These are phyloP conservation scores for Ashbya aceris DNA, from an alignment of 1,139 yeast genomes.

Conservation along the genomic window DNA sequence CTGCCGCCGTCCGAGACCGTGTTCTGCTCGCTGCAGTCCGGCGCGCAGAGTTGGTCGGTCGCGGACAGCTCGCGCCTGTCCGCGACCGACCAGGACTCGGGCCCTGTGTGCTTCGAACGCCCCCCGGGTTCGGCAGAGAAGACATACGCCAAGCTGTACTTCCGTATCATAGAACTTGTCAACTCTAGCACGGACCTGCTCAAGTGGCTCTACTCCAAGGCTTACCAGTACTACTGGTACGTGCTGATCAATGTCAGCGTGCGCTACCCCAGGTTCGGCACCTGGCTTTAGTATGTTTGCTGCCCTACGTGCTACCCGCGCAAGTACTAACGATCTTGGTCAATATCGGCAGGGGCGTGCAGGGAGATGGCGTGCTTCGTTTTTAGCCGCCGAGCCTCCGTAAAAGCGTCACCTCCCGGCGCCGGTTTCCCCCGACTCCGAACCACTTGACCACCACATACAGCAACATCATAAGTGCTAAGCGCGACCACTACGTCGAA, in stretches of 20 bases:
- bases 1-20: conserved; percentile 1
- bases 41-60: neutral
- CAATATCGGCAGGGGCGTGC: neutral
- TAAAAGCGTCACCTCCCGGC: conserved; percentile 2
- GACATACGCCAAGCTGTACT: conserved; percentile 1
- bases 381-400: conserved; percentile 4
- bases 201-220: neutral
- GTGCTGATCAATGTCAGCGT: neutral
- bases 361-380: neutral
- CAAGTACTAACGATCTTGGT: neutral
- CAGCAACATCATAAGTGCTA: conserved; percentile 3
- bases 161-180: neutral
- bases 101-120: neutral
- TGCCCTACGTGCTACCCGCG: neutral
- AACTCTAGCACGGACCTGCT: neutral
- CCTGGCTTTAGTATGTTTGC: conserved; percentile 2
- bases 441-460: neutral
- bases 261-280: conserved; percentile 1
- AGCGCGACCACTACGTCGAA: conserved; percentile 3
- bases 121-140: conserved; percentile 1
- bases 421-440: too few species aligned
- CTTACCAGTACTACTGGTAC: conserved; percentile 1
- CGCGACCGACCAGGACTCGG: neutral
- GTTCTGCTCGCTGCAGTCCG: neutral
- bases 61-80: neutral